A percentile compares a stretch with the other conserved stretches of the same genome.
Conservation (phyloP, 805 yeast species). For the Yamadazyma philogaea region DNA sequence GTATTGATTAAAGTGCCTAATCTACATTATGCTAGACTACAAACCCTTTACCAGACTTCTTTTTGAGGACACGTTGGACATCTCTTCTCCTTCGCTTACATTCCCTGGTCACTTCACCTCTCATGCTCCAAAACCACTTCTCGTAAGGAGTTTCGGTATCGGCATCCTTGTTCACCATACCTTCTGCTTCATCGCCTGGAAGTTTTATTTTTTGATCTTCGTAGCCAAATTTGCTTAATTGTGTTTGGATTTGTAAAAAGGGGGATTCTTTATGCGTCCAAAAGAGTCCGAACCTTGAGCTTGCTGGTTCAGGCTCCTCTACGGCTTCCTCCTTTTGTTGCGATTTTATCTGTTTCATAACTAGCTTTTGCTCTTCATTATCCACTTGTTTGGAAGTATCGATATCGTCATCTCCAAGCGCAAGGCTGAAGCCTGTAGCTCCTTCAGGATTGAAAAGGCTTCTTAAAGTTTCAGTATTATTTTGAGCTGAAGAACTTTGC, state of each 20-base stretch:
- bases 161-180: conserved; percentile 10
- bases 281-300: conserved; percentile 51
- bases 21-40: conserved; percentile 6
- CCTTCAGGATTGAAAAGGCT: conserved; percentile 48
- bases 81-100: conserved; percentile 77
- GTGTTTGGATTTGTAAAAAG: conserved; percentile 81
- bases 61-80: conserved; percentile 55
- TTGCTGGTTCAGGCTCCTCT: conserved; percentile 3
- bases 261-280: conserved; percentile 86
- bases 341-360: conserved; percentile 30
- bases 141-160: conserved; percentile 55
- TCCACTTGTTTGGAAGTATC: conserved; percentile 28
- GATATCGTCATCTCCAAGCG: conserved; percentile 39
- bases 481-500: conserved; percentile 10
- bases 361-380: conserved; percentile 19
- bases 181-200: conserved; percentile 34
- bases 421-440: conserved; percentile 36
- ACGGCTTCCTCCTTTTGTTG: conserved; percentile 15
- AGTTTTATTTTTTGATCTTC: conserved; percentile 26
- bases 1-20: background rate
- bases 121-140: conserved; percentile 73
- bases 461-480: conserved; percentile 58
- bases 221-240: conserved; percentile 56
- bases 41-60: conserved; percentile 25
- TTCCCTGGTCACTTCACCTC: conserved; percentile 77